A percentile compares a stretch with the other conserved stretches of the same genome.
Evolutionary conservation across 768 basidiomycete species (phyloP).

Genomic region (Chlorophyllum brunneum): DNA sequence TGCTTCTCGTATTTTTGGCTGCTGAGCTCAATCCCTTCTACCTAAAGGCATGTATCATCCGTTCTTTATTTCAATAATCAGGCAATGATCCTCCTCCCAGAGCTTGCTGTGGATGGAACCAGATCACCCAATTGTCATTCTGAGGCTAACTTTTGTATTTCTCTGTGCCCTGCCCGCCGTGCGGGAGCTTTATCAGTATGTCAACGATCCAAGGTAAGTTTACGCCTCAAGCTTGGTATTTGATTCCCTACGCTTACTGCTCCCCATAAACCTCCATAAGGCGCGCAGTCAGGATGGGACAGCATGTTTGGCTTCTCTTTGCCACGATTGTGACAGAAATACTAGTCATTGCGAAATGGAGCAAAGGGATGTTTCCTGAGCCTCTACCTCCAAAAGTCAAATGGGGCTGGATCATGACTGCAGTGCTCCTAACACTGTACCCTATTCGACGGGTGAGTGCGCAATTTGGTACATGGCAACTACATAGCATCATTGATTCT

Average conservation of each 20-base stretch:
- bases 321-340: conserved; percentile 84
- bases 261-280: conserved; percentile 31
- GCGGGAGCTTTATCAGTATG: conserved; percentile 79
- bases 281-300: conserved; percentile 83
- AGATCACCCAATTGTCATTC: conserved; percentile 80
- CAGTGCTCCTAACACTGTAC: conserved; percentile 60
- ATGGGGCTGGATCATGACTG: conserved; percentile 64
- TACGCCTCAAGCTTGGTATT: neutral
- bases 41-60: conserved; percentile 55
- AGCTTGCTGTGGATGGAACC: conserved; percentile 85
- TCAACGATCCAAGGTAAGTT: conserved; percentile 72
- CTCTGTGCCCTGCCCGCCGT: conserved; percentile 85
- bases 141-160: conserved; percentile 71
- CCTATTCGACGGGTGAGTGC: conserved; percentile 59
- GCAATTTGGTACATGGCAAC: no score
- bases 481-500: no score
- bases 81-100: conserved; percentile 20
- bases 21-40: conserved; percentile 89
- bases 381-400: conserved; percentile 62
- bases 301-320: conserved; percentile 82
- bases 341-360: conserved; percentile 81
- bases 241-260: neutral
- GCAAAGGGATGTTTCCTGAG: conserved; percentile 61
- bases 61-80: neutral
- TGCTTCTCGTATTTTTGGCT: conserved; percentile 75